Conservation (phyloP, 768 basidiomycete species). For the Phaffia australis region DNA sequence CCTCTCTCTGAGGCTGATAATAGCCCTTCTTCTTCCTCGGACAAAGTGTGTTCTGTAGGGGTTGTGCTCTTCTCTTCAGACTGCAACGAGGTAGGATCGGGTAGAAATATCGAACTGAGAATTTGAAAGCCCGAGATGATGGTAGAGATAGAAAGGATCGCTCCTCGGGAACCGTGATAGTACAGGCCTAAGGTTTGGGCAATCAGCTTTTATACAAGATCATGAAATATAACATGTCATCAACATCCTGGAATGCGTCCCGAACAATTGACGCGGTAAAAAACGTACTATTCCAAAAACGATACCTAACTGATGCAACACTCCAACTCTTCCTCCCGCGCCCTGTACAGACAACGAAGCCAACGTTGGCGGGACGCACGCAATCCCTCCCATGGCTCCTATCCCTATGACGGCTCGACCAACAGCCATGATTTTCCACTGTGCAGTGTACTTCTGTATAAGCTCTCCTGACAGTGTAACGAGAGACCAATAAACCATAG, state of each 20-base stretch:
- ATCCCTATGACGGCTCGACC: slow-evolving; percentile 41
- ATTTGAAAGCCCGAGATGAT: slow-evolving; percentile 30
- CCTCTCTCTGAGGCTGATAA: not conserved
- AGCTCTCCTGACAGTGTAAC: too few species aligned
- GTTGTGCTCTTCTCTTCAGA: not conserved
- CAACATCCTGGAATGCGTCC: not conserved
- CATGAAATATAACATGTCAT: not conserved
- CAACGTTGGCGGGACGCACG: slow-evolving; percentile 50
- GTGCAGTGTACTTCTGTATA: too few species aligned
- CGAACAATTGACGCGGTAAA: not conserved
- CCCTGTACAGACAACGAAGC: slow-evolving; percentile 56
- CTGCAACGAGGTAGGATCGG: not conserved
- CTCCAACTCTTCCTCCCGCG: slow-evolving; percentile 45
- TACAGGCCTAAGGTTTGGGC: slow-evolving; percentile 33
- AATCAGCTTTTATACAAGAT: slow-evolving; percentile 12
- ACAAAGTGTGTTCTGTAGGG: not conserved
- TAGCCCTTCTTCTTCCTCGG: not conserved
- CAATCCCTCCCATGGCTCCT: slow-evolving; percentile 62
- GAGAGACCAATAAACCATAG: too few species aligned
- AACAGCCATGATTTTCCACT: too few species aligned
- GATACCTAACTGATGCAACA: slow-evolving; percentile 35
- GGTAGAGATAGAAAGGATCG: slow-evolving; percentile 30
- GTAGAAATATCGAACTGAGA: slow-evolving; percentile 5
- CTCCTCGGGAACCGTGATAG: slow-evolving; percentile 31
- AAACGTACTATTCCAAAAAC: slow-evolving; percentile 31